Conservation (phyloP, 2,329 filamentous ascomycete genomes). For the Orbilia javanica region DNA sequence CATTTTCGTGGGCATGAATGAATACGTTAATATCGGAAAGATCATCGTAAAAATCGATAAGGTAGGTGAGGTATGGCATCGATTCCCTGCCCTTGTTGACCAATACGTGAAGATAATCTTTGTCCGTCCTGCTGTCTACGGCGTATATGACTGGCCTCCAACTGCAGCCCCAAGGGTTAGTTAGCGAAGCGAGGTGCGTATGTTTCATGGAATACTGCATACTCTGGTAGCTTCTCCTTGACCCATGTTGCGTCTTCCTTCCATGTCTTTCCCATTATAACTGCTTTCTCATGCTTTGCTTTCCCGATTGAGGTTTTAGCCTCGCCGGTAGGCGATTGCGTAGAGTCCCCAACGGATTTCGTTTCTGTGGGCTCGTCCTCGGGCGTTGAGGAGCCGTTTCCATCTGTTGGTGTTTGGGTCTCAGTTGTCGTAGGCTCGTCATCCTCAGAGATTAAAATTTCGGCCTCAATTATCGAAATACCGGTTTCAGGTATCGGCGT, state of each 20-base stretch:
- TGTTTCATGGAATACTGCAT: neutral
- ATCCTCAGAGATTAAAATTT: no score
- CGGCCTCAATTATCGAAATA: neutral
- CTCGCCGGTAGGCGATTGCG: neutral
- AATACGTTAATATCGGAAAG: conserved; percentile 73
- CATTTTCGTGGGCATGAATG: conserved; percentile 71
- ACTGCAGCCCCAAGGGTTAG: conserved; percentile 8
- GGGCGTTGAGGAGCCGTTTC: neutral
- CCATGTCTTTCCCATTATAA: conserved; percentile 43
- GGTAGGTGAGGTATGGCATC: conserved; percentile 74
- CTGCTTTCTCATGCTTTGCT: conserved; percentile 32
- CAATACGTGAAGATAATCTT: conserved; percentile 67
- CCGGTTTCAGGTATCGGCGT: neutral
- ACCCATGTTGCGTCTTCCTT: conserved; percentile 44
- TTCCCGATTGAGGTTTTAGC: neutral
- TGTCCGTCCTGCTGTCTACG: conserved; percentile 67
- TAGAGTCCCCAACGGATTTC: neutral
- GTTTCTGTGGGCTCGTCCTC: neutral
- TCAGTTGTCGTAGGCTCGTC: neutral
- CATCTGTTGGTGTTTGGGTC: neutral
- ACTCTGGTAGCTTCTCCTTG: conserved; percentile 30
- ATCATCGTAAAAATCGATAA: conserved; percentile 74
- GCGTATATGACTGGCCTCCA: conserved; percentile 68
- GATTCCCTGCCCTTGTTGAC: conserved; percentile 74
- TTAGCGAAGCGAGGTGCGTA: no score